Conservation (phyloP, 192 early-diverging fungal genomes). For the Coemansia biformis region DNA sequence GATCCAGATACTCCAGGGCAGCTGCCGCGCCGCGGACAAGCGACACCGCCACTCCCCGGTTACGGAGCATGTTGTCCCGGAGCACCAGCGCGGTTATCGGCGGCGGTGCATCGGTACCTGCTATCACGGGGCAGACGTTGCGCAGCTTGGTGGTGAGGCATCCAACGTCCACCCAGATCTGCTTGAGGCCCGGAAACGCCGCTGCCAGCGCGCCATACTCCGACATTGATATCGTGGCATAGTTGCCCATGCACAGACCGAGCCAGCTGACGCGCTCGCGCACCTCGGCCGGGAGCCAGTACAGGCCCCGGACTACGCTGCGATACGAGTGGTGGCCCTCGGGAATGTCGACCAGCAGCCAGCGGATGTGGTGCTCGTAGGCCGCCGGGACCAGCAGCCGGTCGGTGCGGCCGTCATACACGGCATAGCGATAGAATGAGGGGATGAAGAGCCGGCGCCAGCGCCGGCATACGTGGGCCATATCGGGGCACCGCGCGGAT, state of each 20-base stretch:
- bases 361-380: constrained; percentile 1
- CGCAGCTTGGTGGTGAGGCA: constrained; percentile 1
- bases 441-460: constrained; percentile 13
- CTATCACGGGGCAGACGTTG: constrained; percentile 4
- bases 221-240: constrained; percentile 11
- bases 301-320: constrained; percentile 13
- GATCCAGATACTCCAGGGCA: constrained; percentile 12
- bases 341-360: constrained; percentile 14
- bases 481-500: too few relatives aligned
- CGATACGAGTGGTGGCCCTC: constrained; percentile 13
- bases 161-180: constrained; percentile 9
- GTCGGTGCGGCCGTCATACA: constrained; percentile 10
- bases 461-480: neutral
- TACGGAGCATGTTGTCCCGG: neutral
- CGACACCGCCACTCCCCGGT: neutral
- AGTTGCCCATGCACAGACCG: constrained; percentile 13
- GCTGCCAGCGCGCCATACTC: constrained; percentile 22
- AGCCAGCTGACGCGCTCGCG: constrained; percentile 14
- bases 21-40: constrained; percentile 4
- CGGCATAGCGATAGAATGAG: constrained; percentile 9
- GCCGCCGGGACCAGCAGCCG: constrained; percentile 1
- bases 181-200: constrained; percentile 14
- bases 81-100: constrained; percentile 7
- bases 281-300: constrained; percentile 13
- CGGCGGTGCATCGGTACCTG: neutral